Conservation (phyloP, 1,284 basidiomycete genomes). For the Apiotrichum sp. region DNA sequence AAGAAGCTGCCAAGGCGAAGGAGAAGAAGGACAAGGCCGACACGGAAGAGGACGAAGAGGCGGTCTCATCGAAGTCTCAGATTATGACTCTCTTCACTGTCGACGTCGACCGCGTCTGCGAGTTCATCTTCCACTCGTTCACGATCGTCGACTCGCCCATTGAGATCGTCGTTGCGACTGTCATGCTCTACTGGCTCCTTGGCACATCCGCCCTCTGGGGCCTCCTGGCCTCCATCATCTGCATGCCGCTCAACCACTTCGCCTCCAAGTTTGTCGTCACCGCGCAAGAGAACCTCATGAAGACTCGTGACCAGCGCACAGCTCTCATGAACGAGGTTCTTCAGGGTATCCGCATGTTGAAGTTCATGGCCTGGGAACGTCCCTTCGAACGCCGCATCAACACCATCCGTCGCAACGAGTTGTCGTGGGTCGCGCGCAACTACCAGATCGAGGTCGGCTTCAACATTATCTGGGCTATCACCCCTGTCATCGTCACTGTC, state of each 20-base stretch:
- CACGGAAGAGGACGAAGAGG: constrained; percentile 59
- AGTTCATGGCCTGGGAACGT: constrained; percentile 95
- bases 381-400: constrained; percentile 74
- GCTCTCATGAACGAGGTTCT: constrained; percentile 89
- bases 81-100: constrained; percentile 67
- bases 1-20: constrained; percentile 35
- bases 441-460: constrained; percentile 78
- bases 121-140: constrained; percentile 65
- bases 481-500: constrained; percentile 46
- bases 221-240: constrained; percentile 71
- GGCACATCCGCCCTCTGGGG: constrained; percentile 66
- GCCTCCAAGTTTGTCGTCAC: constrained; percentile 77
- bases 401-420: constrained; percentile 67
- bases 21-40: constrained; percentile 37
- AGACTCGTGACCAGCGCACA: constrained; percentile 81
- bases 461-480: constrained; percentile 65
- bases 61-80: constrained; percentile 82
- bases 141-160: constrained; percentile 67
- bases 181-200: constrained; percentile 74
- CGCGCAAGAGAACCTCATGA: constrained; percentile 85
- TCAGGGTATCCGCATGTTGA: constrained; percentile 87
- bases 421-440: constrained; percentile 75
- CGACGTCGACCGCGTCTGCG: constrained; percentile 81
- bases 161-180: constrained; percentile 68
- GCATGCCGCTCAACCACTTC: constrained; percentile 79